Percentiles rank a stretch among this genome's conserved stretches.
These are phyloP conservation scores for Solanum megistacrolobum DNA, from an alignment of 257 asterid species.

Conservation along the genomic window DNA sequence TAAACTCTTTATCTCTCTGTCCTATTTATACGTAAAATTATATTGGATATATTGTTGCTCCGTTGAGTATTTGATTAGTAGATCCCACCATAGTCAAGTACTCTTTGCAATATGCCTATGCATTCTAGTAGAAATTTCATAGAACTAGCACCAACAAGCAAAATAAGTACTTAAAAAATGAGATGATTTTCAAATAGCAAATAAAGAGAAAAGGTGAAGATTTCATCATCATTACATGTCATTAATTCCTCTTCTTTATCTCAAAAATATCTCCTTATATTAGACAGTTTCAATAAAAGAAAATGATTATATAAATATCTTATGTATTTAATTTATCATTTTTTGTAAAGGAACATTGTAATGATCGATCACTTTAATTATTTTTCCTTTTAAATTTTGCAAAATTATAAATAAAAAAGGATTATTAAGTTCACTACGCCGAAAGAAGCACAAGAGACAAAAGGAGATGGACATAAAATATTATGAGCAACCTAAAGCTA, in stretches of 20 bases:
- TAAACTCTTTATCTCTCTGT: rapidly evolving
- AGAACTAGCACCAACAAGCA: neutral
- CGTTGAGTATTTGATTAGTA: neutral
- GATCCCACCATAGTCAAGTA: neutral
- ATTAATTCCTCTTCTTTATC: neutral
- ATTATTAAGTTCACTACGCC: neutral
- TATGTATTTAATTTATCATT: neutral
- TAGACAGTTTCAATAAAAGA: neutral
- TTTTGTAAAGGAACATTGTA: neutral
- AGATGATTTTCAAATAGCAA: neutral
- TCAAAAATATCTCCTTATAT: neutral
- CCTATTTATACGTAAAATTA: too few species aligned
- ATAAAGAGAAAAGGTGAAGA: neutral
- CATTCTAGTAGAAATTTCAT: neutral
- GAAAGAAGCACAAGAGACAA: neutral
- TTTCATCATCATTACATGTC: neutral
- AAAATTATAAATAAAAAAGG: neutral
- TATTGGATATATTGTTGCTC: neutral
- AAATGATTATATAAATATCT: neutral
- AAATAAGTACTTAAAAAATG: neutral
- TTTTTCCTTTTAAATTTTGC: neutral
- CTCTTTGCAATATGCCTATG: neutral
- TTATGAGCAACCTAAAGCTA: neutral
- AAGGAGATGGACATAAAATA: neutral
- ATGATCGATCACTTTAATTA: neutral